Evolutionary conservation across 2,329 filamentous ascomycete genomes (phyloP), one percentile per base, ranked within the genome.

Genomic region (Xylariaceae sp.): DNA sequence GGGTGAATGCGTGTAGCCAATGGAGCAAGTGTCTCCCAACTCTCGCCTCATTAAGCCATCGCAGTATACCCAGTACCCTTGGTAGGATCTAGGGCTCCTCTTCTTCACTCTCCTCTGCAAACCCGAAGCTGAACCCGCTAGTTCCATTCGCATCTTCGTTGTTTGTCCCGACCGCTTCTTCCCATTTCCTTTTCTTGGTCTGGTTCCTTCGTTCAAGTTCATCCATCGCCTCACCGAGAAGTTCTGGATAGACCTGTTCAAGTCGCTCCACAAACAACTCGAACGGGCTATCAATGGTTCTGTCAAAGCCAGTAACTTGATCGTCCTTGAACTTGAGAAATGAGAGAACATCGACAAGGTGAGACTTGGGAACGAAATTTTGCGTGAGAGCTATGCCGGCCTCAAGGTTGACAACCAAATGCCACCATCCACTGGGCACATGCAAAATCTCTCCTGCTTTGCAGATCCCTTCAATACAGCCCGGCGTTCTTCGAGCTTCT

Each of bases 371-470:
- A 10, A 97, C 90, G 71, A 97, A 97, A 72, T 97, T 97, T 72
- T 97, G 93, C 6, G 93, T 97, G 64, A 97, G 81, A 3, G 93
- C 94, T 64, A 97, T 89, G 49, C 89, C 88, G 10, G 84, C 81
- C 66, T 92, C 88, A 1, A 96, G 77, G 70, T 97, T 97, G 51
- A 97, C 87, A 8, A 97, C 94, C 37, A 97, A 78, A 78, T 97
- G 93, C 87, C 94, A 97, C 93, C 93, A 97, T 4, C 93, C 92
- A 55, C 88, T 92, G 0, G 94, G 93, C 4, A 97, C 93, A 71
- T 97, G 90, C 53, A 97, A 75, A 13, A 97, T 87, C 73, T 97
- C 94, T 1, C 93, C 93, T 48, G 86, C 84, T 11, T 78, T 75
- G 71, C 93, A 97, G 34, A 97, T 86, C 0, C 91, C 93, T 75